Percentiles rank a stretch among this genome's conserved stretches.
Conservation (phyloP, 371 early-diverging fungal species). For the Mucor plumbeus region DNA sequence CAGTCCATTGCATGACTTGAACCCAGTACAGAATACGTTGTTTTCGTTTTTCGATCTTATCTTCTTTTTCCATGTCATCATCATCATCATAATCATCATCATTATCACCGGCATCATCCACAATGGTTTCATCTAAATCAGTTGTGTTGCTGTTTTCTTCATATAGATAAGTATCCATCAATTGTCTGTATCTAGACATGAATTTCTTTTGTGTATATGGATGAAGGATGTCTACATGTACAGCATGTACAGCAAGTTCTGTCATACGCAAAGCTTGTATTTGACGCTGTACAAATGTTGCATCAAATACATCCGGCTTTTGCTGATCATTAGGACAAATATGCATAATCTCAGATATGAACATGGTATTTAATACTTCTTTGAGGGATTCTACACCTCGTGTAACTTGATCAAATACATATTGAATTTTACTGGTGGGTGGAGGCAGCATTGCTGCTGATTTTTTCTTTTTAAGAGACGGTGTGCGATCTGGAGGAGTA, state of each 20-base stretch:
- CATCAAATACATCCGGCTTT: conserved; percentile 36
- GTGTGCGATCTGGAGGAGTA: neutral
- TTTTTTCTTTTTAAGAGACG: neutral
- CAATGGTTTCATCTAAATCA: neutral
- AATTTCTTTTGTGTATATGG: conserved; percentile 60
- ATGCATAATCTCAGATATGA: conserved; percentile 72
- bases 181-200: conserved; percentile 52
- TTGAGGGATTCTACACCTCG: conserved; percentile 36
- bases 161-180: conserved; percentile 18
- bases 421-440: conserved; percentile 24
- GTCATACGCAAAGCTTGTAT: conserved; percentile 42
- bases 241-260: conserved; percentile 37
- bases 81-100: neutral
- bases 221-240: conserved; percentile 35
- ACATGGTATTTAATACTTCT: conserved; percentile 46
- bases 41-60: neutral
- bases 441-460: neutral
- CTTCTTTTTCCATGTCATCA: neutral
- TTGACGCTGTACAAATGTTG: conserved; percentile 49
- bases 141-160: neutral
- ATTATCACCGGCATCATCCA: conserved; percentile 4
- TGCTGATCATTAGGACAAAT: conserved; percentile 47
- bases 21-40: conserved; percentile 17
- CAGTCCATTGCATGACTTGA: conserved; percentile 46
- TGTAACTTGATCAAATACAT: conserved; percentile 32